Conservation (phyloP, 306 rosid species). For the Castanea mollissima region DNA sequence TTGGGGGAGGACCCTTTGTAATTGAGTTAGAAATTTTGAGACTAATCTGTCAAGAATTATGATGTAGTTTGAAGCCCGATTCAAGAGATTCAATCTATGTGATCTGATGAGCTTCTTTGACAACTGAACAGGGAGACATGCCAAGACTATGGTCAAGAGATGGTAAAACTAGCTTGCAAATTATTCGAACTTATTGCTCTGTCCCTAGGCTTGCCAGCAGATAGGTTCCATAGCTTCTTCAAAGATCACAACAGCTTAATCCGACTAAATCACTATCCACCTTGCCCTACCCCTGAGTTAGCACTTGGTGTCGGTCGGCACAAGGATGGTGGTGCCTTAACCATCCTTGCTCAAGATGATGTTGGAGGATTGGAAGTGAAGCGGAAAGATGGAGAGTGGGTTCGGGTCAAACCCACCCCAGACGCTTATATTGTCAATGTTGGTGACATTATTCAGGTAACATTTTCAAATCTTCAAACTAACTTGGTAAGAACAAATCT, state of each 20-base stretch:
- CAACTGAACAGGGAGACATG: conserved; percentile 29
- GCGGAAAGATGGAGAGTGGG: conserved; percentile 63
- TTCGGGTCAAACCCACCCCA: conserved; percentile 53
- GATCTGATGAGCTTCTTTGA: neutral
- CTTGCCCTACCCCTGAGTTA: conserved; percentile 58
- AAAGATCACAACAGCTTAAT: conserved; percentile 41
- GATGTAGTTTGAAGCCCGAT: neutral
- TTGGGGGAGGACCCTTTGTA: too few relatives aligned
- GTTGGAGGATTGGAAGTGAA: conserved; percentile 69
- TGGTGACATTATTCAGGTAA: conserved; percentile 60
- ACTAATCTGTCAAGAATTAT: neutral
- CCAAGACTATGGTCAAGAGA: conserved; percentile 44
- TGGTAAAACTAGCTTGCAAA: conserved; percentile 41
- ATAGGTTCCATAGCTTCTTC: conserved; percentile 44
- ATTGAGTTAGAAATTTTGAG: neutral
- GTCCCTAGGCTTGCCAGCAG: conserved; percentile 52
- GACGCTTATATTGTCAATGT: conserved; percentile 58
- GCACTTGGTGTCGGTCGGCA: conserved; percentile 67
- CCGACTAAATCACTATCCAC: conserved; percentile 56
- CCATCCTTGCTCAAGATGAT: conserved; percentile 59
- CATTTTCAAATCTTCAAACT: too few relatives aligned
- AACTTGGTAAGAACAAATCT: too few relatives aligned
- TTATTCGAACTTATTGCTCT: conserved; percentile 55
- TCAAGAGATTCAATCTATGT: neutral
- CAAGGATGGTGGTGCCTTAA: conserved; percentile 52